Percentiles rank a stretch among this genome's conserved stretches.
Conservation (phyloP, 2,329 filamentous ascomycete species). For the Cercospora canescens region DNA sequence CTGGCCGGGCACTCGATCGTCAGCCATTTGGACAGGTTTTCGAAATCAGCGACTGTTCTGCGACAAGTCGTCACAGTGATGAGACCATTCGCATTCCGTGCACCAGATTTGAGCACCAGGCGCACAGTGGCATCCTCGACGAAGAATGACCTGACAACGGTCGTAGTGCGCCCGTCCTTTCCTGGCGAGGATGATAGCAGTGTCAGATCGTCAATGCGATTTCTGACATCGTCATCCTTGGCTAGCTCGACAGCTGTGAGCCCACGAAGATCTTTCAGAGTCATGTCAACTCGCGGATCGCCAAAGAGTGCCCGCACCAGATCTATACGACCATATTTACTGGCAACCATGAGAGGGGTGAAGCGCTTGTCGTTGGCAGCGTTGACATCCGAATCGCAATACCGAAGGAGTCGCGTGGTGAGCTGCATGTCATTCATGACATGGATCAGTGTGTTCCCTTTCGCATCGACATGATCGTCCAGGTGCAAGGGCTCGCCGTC, state of each 20-base stretch:
- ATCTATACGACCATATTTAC: conserved; percentile 94
- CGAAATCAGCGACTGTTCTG: conserved; percentile 84
- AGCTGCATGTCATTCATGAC: conserved; percentile 86
- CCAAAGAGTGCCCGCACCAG: conserved; percentile 86
- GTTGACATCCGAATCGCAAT: conserved; percentile 94
- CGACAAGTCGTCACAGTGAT: conserved; percentile 95
- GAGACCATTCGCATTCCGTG: conserved; percentile 74
- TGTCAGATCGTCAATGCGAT: conserved; percentile 91
- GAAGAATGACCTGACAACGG: conserved; percentile 92
- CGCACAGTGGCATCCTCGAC: conserved; percentile 94
- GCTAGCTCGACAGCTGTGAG: conserved; percentile 93
- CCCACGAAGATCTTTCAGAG: conserved; percentile 80
- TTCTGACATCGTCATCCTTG: conserved; percentile 96
- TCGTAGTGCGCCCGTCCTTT: conserved; percentile 79
- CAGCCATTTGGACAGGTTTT: conserved; percentile 81
- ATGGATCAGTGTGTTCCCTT: conserved; percentile 93
- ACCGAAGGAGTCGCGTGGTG: conserved; percentile 71
- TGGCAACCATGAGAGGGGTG: conserved; percentile 95
- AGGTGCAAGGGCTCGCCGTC: conserved; percentile 81
- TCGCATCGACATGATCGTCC: conserved; percentile 88
- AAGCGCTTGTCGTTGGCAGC: conserved; percentile 93
- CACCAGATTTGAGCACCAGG: conserved; percentile 90
- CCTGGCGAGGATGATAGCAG: conserved; percentile 74
- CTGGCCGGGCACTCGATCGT: conserved; percentile 90
- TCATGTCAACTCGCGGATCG: conserved; percentile 82